Evolutionary conservation across 2,329 filamentous ascomycete species (phyloP).

Genomic region (Trichoderma atrobrunneum): DNA sequence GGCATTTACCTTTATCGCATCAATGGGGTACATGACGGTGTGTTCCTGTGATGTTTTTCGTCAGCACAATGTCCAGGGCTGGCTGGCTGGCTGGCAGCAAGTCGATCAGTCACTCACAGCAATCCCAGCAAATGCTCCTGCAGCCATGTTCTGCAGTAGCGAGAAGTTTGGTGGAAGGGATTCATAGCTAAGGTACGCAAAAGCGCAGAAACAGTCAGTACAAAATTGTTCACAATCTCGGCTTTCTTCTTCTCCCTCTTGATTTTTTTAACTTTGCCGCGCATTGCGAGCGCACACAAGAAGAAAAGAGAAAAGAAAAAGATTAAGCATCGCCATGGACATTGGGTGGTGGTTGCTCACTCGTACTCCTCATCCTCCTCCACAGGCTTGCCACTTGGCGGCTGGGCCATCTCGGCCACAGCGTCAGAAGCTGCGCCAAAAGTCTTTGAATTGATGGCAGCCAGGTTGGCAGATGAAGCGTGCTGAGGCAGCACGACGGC

Average conservation of each 20-base stretch:
- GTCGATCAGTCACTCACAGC: conserved; percentile 62
- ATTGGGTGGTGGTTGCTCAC: conserved; percentile 40
- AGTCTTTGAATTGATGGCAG: conserved; percentile 57
- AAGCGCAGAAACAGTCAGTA: conserved; percentile 6
- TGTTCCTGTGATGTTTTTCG: conserved; percentile 65
- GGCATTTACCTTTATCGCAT: conserved; percentile 81
- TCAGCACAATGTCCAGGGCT: conserved; percentile 21
- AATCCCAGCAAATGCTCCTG: conserved; percentile 95
- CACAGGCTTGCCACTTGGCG: conserved; percentile 60
- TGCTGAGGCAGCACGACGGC: conserved; percentile 12
- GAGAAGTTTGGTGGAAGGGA: conserved; percentile 92
- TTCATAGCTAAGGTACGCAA: conserved; percentile 69
- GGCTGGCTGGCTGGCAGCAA: neutral
- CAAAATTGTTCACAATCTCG: neutral
- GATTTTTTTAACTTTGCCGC: neutral
- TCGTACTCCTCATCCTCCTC: conserved; percentile 52
- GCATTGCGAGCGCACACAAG: neutral
- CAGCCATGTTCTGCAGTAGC: conserved; percentile 88
- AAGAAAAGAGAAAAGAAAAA: neutral
- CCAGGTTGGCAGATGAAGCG: conserved; percentile 52
- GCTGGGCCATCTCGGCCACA: conserved; percentile 69
- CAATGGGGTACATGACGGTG: conserved; percentile 98
- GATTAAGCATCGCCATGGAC: neutral
- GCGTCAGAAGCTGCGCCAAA: conserved; percentile 63
- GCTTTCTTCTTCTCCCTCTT: neutral